Percentiles rank a stretch among this genome's conserved stretches.
phyloP scores from a whole-genome alignment of 2,329 filamentous ascomycete genomes.

The Ceratocystis lukuohia region DNA sequence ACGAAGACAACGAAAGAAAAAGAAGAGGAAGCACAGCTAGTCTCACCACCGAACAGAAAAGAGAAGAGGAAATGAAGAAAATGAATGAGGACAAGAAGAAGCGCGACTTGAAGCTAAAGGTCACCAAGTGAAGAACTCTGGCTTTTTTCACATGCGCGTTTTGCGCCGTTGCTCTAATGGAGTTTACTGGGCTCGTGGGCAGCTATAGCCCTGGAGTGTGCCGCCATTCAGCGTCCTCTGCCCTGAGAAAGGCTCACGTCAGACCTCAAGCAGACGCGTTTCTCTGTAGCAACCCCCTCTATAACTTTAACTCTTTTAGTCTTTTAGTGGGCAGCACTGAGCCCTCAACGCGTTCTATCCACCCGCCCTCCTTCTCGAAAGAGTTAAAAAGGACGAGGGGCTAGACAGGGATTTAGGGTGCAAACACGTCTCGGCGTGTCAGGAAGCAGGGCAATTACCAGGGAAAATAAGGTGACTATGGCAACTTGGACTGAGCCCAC shows the following conservation, averaged over 20 bases:
- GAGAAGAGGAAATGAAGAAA: neutral
- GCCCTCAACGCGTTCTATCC: neutral
- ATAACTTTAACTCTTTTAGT: constrained; percentile 4
- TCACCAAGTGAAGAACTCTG: neutral
- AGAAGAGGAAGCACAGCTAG: neutral
- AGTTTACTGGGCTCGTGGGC: neutral
- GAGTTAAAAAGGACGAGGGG: neutral
- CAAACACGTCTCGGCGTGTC: neutral
- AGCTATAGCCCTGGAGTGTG: neutral
- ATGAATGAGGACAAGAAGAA: neutral
- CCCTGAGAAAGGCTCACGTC: neutral
- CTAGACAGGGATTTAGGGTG: neutral
- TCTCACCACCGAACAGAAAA: neutral
- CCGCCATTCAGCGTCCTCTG: neutral
- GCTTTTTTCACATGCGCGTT: neutral
- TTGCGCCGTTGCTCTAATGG: neutral
- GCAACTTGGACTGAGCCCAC: neutral
- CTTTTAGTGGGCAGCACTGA: neutral
- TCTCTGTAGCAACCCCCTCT: neutral
- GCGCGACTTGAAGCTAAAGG: neutral
- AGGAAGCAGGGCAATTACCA: neutral
- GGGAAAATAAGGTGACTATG: neutral
- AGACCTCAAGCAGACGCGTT: neutral
- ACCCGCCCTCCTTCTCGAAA: neutral
- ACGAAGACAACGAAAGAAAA: neutral